Conservation (phyloP, 2,329 filamentous ascomycete species). For the Basipetospora sp. region DNA sequence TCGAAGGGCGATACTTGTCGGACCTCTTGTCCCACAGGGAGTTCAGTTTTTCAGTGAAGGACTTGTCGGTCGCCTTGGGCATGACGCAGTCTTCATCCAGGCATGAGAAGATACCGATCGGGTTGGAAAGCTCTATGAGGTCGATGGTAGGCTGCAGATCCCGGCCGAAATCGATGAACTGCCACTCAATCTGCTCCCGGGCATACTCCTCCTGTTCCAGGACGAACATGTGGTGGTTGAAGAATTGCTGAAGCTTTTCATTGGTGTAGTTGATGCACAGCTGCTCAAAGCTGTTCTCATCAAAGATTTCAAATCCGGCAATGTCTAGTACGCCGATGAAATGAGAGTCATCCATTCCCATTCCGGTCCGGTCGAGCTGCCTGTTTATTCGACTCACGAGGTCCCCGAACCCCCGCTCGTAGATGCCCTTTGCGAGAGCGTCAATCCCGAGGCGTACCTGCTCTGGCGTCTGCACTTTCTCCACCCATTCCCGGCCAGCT, state of each 20-base stretch:
- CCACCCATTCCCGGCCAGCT: conserved; percentile 92
- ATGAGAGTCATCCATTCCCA: conserved; percentile 71
- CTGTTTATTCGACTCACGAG: conserved; percentile 82
- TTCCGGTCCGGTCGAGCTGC: conserved; percentile 74
- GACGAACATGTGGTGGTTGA: conserved; percentile 99
- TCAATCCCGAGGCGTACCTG: conserved; percentile 84
- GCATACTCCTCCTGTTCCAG: conserved; percentile 97
- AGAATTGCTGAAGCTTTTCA: conserved; percentile 97
- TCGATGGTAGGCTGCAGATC: conserved; percentile 96
- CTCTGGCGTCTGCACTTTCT: conserved; percentile 94
- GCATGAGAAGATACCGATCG: conserved; percentile 97
- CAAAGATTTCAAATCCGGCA: conserved; percentile 96
- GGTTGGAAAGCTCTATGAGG: conserved; percentile 86
- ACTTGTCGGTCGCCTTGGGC: conserved; percentile 94
- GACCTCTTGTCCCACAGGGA: conserved; percentile 93
- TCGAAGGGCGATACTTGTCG: conserved; percentile 76
- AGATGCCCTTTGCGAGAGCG: conserved; percentile 89
- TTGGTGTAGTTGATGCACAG: conserved; percentile 99
- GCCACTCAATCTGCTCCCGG: conserved; percentile 95
- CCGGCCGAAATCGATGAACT: conserved; percentile 97
- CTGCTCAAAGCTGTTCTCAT: conserved; percentile 96
- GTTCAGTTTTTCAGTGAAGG: conserved; percentile 96
- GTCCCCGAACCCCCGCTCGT: conserved; percentile 88
- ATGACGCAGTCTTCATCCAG: conserved; percentile 96
- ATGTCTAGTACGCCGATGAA: conserved; percentile 99